Conservation (phyloP, 768 basidiomycete species). For the Suillus paluster region DNA sequence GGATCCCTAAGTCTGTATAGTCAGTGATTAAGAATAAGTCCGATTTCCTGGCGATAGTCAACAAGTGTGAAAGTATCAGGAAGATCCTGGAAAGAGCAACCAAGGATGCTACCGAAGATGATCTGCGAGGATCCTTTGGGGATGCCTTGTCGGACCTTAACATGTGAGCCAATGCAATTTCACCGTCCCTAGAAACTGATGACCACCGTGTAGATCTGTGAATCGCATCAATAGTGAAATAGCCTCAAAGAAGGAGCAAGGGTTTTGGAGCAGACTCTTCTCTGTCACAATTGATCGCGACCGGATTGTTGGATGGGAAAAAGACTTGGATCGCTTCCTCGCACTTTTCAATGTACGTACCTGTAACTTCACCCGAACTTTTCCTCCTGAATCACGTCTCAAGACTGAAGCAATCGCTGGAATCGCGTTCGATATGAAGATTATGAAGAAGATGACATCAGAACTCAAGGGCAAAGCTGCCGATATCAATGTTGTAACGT, state of each 20-base stretch:
- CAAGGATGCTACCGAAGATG: background rate
- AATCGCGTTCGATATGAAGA: too few relatives aligned
- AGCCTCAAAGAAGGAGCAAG: background rate
- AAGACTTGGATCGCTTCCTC: background rate
- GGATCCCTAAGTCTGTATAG: background rate
- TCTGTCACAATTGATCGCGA: background rate
- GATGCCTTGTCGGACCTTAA: background rate
- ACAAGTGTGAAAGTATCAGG: background rate
- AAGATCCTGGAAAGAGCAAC: background rate
- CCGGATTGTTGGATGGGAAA: background rate
- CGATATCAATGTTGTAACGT: too few relatives aligned
- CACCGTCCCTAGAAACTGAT: background rate
- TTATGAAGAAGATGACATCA: too few relatives aligned
- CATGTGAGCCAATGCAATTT: background rate
- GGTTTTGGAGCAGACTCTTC: background rate
- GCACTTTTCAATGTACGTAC: too few relatives aligned
- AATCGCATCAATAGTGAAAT: background rate
- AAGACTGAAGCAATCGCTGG: too few relatives aligned
- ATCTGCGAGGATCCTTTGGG: background rate
- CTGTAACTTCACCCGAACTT: too few relatives aligned
- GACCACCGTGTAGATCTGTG: background rate
- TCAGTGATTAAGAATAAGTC: background rate
- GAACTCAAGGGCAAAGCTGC: too few relatives aligned
- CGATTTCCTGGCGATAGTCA: background rate
- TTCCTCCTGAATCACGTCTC: too few relatives aligned